Base-by-base conservation (phyloP, 2,329 filamentous ascomycete species). In the Penicillium sumatraense region DNA sequence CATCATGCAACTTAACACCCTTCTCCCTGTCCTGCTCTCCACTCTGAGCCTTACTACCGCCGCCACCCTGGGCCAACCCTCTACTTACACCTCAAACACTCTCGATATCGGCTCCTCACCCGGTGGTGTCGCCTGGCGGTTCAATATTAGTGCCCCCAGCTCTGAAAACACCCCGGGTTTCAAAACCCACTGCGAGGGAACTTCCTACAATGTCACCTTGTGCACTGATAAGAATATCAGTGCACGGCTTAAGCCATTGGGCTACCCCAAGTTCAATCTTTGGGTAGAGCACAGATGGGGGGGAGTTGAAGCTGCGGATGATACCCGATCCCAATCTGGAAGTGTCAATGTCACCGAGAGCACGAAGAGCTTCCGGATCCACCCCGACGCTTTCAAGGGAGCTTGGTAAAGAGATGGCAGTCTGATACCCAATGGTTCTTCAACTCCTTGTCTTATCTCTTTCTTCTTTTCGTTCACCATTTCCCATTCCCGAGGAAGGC, bases 101-200 rank as follows among this genome's bases (percentile, higher is more conserved):
- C 75, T 73, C 58, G 54, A 50, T 8, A 55, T 68, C 29, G 62
- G 65, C 57, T 72, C 72, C 59, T 70, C 72, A 3, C 65, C 67
- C 1, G 71, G 66, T 9, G 70, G 66, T 31, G 74, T 71, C 52
- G 46, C 54, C 51, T 75, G 71, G 57, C 54, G 47, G 31, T 75
- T 75, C 61, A 62, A 69, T 51, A 69, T 75, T 45, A 41, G 40
- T 24, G 68, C 68, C 20, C 26, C 59, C 13, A 53, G 51, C 6
- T 66, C 67, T 16, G 14, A 51, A 8, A 69, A 70, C 52, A 69
- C 68, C 4, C 72, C 72, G 6, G 67, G 61, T 18, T 75, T 75
- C 64, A 67, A 65, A 46, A 72, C 73, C 35, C 63, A 62, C 49
- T 75, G 73, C 63, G 59, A 60, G 33, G 71, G 71, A 16, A 61